A percentile compares a stretch with the other conserved stretches of the same genome.
Conservation (phyloP, 2,329 filamentous ascomycete genomes). For the Fusarium sp. region DNA sequence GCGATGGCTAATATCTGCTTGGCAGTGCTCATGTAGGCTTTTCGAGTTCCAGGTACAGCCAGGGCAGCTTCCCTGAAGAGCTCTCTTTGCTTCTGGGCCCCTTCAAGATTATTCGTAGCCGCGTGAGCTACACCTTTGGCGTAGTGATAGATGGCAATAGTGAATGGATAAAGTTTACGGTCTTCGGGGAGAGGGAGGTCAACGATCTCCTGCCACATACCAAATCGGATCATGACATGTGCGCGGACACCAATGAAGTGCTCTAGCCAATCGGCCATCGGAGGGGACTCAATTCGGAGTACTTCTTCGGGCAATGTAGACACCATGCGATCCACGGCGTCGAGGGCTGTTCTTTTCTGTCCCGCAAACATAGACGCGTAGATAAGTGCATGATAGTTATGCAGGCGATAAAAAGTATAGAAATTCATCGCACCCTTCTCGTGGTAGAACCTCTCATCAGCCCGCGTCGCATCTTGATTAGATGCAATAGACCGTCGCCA, state of each 20-base stretch:
- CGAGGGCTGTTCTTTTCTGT: constrained; percentile 53
- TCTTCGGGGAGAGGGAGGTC: constrained; percentile 71
- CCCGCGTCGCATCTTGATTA: neutral
- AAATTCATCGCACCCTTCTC: constrained; percentile 76
- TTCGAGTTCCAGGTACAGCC: neutral
- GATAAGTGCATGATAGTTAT: constrained; percentile 81
- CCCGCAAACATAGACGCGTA: constrained; percentile 86
- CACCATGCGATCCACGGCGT: constrained; percentile 64
- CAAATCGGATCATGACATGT: constrained; percentile 83
- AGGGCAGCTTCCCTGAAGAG: neutral
- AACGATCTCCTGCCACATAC: constrained; percentile 77
- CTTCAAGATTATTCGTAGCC: constrained; percentile 66
- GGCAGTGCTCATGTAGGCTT: neutral
- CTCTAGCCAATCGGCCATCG: constrained; percentile 86
- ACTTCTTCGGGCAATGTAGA: constrained; percentile 73
- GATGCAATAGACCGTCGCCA: constrained; percentile 63
- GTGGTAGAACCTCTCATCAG: constrained; percentile 55
- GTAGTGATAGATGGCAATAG: constrained; percentile 78
- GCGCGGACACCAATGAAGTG: constrained; percentile 76
- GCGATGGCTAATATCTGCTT: constrained; percentile 74
- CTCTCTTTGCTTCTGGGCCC: neutral
- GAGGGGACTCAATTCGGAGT: constrained; percentile 74
- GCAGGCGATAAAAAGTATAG: constrained; percentile 82
- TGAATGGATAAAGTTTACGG: constrained; percentile 74
- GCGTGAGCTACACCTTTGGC: constrained; percentile 78